phyloP scores from a whole-genome alignment of 2,329 filamentous ascomycete species.

The Onygenales sp. region DNA sequence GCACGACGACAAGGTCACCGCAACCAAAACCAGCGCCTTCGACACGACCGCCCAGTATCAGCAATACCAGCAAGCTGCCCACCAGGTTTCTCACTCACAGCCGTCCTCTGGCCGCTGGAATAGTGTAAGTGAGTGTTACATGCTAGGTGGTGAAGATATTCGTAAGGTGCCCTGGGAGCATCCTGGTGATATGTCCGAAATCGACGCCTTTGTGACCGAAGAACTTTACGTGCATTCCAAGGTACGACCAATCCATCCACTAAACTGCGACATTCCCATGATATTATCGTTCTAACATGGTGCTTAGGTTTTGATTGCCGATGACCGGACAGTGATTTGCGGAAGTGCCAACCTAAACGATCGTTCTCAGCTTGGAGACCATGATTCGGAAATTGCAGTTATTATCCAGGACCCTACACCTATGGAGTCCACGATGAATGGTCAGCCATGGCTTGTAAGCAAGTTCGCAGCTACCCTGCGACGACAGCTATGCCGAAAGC shows the following conservation, averaged over 20 bases:
- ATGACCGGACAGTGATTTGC: conserved; percentile 73
- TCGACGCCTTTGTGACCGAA: conserved; percentile 83
- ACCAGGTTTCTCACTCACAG: conserved; percentile 38
- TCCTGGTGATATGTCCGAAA: conserved; percentile 59
- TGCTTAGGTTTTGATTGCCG: conserved; percentile 61
- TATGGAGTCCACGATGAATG: conserved; percentile 64
- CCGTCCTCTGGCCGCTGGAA: conserved; percentile 38
- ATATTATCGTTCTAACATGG: conserved; percentile 37
- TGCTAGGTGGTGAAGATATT: conserved; percentile 58
- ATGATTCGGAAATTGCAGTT: conserved; percentile 85
- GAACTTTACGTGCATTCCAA: conserved; percentile 95
- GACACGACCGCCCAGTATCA: conserved; percentile 44
- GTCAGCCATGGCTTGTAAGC: conserved; percentile 60
- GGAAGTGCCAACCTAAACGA: conserved; percentile 65
- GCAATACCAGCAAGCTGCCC: conserved; percentile 63
- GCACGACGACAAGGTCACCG: conserved; percentile 36
- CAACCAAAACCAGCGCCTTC: conserved; percentile 24
- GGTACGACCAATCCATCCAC: conserved; percentile 16
- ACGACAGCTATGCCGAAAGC: conserved; percentile 80
- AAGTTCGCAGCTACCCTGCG: conserved; percentile 72
- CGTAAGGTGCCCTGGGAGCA: conserved; percentile 70
- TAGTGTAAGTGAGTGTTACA: conserved; percentile 67
- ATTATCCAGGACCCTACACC: conserved; percentile 69
- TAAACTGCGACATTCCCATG: conserved; percentile 10
- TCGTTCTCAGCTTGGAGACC: conserved; percentile 68